Conservation (phyloP, 192 early-diverging fungal genomes). For the Blastocladiella britannica region DNA sequence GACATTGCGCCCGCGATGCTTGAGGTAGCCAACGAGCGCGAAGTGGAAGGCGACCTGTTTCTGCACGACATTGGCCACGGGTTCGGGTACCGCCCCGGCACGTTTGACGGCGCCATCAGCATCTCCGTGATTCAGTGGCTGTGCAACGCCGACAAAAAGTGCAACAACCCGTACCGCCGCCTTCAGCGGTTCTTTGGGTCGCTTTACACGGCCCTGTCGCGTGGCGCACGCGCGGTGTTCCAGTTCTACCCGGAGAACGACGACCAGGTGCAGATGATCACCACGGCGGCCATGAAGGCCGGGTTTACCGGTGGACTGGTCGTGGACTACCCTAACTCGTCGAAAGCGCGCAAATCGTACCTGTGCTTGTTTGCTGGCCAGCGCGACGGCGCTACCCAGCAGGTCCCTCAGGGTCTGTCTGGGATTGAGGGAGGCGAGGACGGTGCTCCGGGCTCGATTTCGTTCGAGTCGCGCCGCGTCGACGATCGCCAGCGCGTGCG, state of each 20-base stretch:
- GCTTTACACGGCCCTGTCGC: conserved; percentile 64
- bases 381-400: conserved; percentile 23
- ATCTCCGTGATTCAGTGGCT: conserved; percentile 97
- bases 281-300: conserved; percentile 62
- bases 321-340: conserved; percentile 87
- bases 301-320: conserved; percentile 93
- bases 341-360: conserved; percentile 93
- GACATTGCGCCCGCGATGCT: conserved; percentile 91
- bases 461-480: conserved; percentile 15
- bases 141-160: conserved; percentile 88
- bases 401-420: conserved; percentile 38
- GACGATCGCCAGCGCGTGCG: background rate
- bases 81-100: conserved; percentile 76
- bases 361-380: conserved; percentile 90
- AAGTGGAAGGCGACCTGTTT: conserved; percentile 85
- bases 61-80: conserved; percentile 92
- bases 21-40: conserved; percentile 74
- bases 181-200: conserved; percentile 79
- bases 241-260: conserved; percentile 98
- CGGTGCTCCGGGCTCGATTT: conserved; percentile 17
- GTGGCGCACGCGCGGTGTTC: conserved; percentile 85
- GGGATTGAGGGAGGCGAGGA: conserved; percentile 32
- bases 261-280: conserved; percentile 80
- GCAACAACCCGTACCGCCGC: conserved; percentile 63
- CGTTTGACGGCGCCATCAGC: conserved; percentile 86